phyloP scores from a whole-genome alignment of 768 basidiomycete genomes.

The Megacollybia marginata region DNA sequence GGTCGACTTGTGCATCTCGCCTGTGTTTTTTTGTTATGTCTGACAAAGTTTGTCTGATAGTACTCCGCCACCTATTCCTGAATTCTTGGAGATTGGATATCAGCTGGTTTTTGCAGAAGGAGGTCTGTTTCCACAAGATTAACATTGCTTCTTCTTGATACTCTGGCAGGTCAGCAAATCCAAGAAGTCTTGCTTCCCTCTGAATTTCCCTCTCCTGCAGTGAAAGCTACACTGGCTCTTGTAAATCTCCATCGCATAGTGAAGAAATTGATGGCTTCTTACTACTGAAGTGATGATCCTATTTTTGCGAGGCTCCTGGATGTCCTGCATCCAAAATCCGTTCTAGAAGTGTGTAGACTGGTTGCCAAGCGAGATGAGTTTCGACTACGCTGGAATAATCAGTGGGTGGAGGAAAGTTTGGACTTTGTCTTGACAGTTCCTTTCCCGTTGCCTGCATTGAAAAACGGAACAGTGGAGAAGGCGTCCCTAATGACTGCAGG shows the following conservation, averaged over 20 bases:
- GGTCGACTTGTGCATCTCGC: conserved; percentile 44
- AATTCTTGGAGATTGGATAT: conserved; percentile 45
- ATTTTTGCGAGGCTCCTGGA: conserved; percentile 27
- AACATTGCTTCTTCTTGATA: conserved; percentile 1
- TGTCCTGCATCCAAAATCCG: conserved; percentile 38
- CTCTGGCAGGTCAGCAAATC: conserved; percentile 35
- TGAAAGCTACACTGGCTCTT: conserved; percentile 12
- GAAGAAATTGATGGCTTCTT: conserved; percentile 35
- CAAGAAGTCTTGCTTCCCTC: conserved; percentile 25
- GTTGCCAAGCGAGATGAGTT: conserved; percentile 38
- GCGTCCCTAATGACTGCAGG: conserved; percentile 52
- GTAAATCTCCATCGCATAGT: conserved; percentile 17
- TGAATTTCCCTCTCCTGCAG: conserved; percentile 24
- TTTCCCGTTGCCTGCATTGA: conserved; percentile 53
- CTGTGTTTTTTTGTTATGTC: not conserved
- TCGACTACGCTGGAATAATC: conserved; percentile 37
- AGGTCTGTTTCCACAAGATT: conserved; percentile 26
- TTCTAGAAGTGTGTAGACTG: conserved; percentile 42
- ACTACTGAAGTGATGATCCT: conserved; percentile 30
- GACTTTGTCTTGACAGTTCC: conserved; percentile 62
- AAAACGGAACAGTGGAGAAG: conserved; percentile 41
- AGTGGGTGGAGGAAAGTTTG: conserved; percentile 39
- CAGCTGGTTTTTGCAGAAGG: conserved; percentile 52
- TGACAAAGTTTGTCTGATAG: conserved; percentile 10
- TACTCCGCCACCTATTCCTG: conserved; percentile 38